Evolutionary conservation across 495 filamentous ascomycete species (phyloP).

Genomic region (Achaetomiella virescens): DNA sequence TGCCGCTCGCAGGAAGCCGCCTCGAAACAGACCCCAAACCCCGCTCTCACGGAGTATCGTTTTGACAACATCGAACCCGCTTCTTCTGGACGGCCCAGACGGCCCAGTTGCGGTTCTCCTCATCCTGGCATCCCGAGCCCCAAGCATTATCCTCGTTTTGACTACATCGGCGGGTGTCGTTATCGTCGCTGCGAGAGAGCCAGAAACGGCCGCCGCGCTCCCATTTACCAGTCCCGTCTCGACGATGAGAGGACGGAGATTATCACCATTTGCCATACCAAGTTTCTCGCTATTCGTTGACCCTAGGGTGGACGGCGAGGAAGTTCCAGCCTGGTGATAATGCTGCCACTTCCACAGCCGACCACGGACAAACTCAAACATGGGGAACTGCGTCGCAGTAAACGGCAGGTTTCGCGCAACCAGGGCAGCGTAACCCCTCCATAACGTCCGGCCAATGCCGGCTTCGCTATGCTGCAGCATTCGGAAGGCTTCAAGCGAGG

Average conservation of each 20-base stretch:
- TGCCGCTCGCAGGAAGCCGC: constrained; percentile 63
- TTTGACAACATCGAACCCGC: constrained; percentile 51
- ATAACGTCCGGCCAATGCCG: constrained; percentile 42
- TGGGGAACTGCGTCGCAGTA: constrained; percentile 80
- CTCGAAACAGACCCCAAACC: constrained; percentile 65
- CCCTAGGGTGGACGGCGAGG: constrained; percentile 8
- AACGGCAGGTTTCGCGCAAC: constrained; percentile 78
- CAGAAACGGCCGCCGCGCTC: constrained; percentile 60
- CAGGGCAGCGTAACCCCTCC: constrained; percentile 74
- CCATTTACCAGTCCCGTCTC: constrained; percentile 67
- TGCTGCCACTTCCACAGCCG: constrained; percentile 29
- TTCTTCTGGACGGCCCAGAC: constrained; percentile 9
- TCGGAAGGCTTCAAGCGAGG: constrained; percentile 40
- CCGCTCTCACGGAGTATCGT: constrained; percentile 60
- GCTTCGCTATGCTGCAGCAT: constrained; percentile 28
- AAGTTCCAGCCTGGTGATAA: constrained; percentile 9
- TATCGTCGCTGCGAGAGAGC: constrained; percentile 59
- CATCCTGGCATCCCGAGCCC: constrained; percentile 30
- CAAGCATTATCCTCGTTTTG: constrained; percentile 72
- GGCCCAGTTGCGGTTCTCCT: constrained; percentile 11
- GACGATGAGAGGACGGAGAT: constrained; percentile 34
- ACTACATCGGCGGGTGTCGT: constrained; percentile 82
- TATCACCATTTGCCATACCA: not conserved
- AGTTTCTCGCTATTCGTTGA: not conserved
- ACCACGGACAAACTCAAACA: constrained; percentile 64